Evolutionary conservation across 208 protist genomes (phyloP).

Genomic region (Acanthamoeba triangularis): DNA sequence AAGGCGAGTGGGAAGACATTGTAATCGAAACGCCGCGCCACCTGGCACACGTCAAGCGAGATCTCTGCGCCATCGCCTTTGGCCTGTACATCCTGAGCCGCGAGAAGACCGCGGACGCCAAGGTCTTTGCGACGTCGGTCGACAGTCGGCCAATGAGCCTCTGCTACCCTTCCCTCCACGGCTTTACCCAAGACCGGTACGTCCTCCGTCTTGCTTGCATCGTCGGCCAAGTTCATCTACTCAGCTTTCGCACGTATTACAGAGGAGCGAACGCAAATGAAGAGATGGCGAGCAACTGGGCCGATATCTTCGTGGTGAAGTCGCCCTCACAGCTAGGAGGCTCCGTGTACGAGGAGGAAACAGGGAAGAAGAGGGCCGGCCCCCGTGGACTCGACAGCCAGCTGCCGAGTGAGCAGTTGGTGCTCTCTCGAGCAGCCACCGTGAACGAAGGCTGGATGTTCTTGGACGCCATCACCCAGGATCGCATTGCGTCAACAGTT

Average conservation of each 20-base stretch:
- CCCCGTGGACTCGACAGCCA: background rate
- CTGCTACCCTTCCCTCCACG: background rate
- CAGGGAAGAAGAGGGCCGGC: background rate
- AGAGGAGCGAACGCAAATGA: background rate
- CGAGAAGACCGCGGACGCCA: background rate
- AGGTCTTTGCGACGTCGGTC: background rate
- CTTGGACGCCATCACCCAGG: constrained; percentile 43
- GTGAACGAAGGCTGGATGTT: background rate
- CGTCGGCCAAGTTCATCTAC: background rate
- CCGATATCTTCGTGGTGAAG: background rate
- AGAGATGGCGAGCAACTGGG: background rate
- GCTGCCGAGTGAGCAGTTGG: background rate
- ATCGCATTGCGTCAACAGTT: background rate
- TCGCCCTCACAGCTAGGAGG: background rate
- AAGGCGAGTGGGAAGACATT: constrained; percentile 53
- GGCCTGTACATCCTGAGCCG: background rate
- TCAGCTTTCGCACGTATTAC: background rate
- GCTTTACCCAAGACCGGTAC: background rate
- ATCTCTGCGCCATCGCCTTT: constrained; percentile 9
- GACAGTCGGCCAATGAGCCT: background rate
- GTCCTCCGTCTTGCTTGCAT: too few relatives aligned
- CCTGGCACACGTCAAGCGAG: background rate
- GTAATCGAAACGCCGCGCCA: constrained; percentile 7
- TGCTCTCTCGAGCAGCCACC: background rate
- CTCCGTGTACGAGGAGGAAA: constrained; percentile 2